phyloP scores from a whole-genome alignment of 345 rosid species.

The Gossypium sturtianum region DNA sequence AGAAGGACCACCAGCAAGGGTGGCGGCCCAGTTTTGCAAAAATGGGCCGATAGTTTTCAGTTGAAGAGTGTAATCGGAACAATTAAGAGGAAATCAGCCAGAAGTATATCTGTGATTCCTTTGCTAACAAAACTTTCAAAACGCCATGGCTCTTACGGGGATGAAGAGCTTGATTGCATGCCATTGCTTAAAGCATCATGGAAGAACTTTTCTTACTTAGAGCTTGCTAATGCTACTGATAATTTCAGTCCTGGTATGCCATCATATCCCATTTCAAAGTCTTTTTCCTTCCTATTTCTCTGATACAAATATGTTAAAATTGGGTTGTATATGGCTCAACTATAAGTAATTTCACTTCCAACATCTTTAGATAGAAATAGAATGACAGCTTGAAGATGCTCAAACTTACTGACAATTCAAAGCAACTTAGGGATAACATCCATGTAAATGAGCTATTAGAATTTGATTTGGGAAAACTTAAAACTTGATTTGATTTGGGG shows the following conservation, averaged over 20 bases:
- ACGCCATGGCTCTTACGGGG: slow-evolving; percentile 29
- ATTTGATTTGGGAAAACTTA: no score
- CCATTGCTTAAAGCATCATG: slow-evolving; percentile 41
- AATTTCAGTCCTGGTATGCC: slow-evolving; percentile 46
- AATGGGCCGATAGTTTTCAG: slow-evolving; percentile 21
- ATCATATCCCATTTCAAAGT: background rate
- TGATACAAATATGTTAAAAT: no score
- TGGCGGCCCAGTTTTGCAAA: background rate
- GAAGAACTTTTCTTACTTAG: slow-evolving; percentile 46
- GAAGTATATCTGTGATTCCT: slow-evolving; percentile 38
- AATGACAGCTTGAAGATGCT: no score
- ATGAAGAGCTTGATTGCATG: slow-evolving; percentile 17
- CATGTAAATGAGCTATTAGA: no score
- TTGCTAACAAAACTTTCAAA: slow-evolving; percentile 29
- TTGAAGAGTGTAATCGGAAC: slow-evolving; percentile 38
- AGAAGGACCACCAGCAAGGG: background rate
- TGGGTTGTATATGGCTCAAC: no score
- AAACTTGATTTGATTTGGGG: no score
- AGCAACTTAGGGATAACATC: no score
- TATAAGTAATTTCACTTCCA: no score
- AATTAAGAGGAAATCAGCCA: slow-evolving; percentile 41
- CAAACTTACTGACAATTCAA: no score
- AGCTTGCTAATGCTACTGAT: slow-evolving; percentile 51
- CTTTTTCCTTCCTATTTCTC: background rate
- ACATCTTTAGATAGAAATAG: no score